Evolutionary conservation across 257 asterid species (phyloP), one percentile per base, ranked within the genome.

Genomic region (Solanum virginianum): DNA sequence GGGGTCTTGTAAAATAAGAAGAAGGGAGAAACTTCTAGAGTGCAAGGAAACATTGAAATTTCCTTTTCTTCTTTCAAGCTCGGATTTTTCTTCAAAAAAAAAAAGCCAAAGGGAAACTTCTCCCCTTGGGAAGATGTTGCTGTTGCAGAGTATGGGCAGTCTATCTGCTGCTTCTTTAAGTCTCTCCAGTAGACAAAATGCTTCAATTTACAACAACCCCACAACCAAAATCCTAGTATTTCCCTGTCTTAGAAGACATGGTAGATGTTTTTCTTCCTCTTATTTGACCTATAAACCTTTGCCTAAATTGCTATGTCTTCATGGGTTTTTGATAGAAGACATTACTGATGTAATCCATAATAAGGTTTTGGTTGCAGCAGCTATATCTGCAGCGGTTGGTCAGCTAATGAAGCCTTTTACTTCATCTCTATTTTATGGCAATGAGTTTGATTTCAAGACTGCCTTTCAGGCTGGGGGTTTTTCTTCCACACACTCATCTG

Each of bases 401-500:
- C 99, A 94, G 86, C 83, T 93, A 29, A 86, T 90, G 29, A 96
- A 96, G 75, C 98, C 99, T 12, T 90, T 96, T 83, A 89, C 97
- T 84, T 92, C 97, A 5, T n/a, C 85, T 57, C 0, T 93, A 39
- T 86, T 96, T 1, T 88, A 88, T 82, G 92, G 98, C 24, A 91
- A 89, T 81, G 86, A 91, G 51, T 91, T 93, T 77, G 91, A 94
- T 88, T 83, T 89, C 80, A 93, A 56, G 90, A 83, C 86, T 51
- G 91, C 87, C 72, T 41, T 93, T 53, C 92, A 89, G 51, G 86
- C 98, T 88, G 99, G 98, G 85, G 98, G 99, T 10, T 91, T 96
- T 84, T 98, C 99, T 89, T 96, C 99, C 59, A 92, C 97, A 1
- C 99, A 96, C 90, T 93, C 99, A 75, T 96, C 98, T 70, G 98